Evolutionary conservation across 371 early-diverging fungal species (phyloP), one percentile per base, ranked within the genome.

Genomic region (Circinella minor): DNA sequence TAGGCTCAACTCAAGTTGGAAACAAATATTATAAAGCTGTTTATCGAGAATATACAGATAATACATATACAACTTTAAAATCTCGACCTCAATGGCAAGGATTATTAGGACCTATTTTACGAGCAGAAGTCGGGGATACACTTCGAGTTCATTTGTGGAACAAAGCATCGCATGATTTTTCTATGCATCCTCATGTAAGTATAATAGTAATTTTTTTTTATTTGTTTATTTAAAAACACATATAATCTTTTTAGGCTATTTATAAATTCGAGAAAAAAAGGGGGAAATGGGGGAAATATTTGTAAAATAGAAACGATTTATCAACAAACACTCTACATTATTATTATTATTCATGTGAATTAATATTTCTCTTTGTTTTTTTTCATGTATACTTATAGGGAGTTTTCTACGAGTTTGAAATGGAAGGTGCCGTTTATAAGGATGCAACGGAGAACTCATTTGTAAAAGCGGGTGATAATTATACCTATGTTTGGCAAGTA

Each of bases 101-200:
- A 1, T 63, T 77, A 47, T 77, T 87, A 77, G 86, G 86, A 0
- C 86, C 86, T 34, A 75, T 86, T 7, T 61, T 86, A 17, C 80
- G 82, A 63, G 85, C 78, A 7, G 81, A 86, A 73, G 86, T 86
- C 10, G 82, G 82, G 36, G 84, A 87, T 62, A 78, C 80, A 4
- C 73, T 86, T 8, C 62, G 74, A 60, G 65, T 86, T 15, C 78
- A 79, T 67, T 73, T 86, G 57, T 81, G 77, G 79, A 86, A 86
- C 69, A 76, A 61, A 61, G 84, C 82, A 0, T 51, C 73, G 9
- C 60, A 65, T 49, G 75, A 77, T 43, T 79, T 72, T 67, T 79
- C 84, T 10, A 82, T 86, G 59, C 86, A 87, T 73, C 85, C 86
- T 55, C 86, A 84, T 74, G 85, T 77, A 79, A 71, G 71, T 54